These are phyloP conservation scores for Schizophyllum commune DNA, from an alignment of 1,284 basidiomycete genomes.

Conservation along the genomic window DNA sequence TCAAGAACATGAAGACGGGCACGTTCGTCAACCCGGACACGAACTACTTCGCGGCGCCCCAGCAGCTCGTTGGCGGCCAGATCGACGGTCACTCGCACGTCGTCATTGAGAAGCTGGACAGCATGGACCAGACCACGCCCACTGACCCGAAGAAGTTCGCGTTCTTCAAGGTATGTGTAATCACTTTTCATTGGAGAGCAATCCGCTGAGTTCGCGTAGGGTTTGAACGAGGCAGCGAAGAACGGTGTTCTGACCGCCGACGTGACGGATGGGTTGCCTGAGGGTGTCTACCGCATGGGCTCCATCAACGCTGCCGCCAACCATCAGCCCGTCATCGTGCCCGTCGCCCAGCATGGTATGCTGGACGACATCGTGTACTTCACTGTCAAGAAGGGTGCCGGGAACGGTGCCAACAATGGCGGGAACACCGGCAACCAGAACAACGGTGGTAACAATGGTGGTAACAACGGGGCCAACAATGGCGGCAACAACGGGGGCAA, in stretches of 20 bases:
- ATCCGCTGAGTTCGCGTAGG: constrained; percentile 25
- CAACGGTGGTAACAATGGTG: background rate
- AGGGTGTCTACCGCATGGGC: constrained; percentile 49
- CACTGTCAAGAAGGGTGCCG: background rate
- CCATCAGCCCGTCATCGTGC: constrained; percentile 51
- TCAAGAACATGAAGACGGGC: constrained; percentile 37
- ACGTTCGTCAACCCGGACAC: constrained; percentile 44
- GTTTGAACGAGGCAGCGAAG: constrained; percentile 14
- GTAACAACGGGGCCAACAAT: background rate
- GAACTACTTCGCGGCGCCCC: constrained; percentile 52
- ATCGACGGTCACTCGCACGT: constrained; percentile 60
- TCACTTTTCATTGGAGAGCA: constrained; percentile 30
- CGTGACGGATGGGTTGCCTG: constrained; percentile 53
- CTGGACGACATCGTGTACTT: constrained; percentile 61
- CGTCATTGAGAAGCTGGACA: constrained; percentile 49
- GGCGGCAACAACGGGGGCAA: background rate
- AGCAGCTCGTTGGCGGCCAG: constrained; percentile 44
- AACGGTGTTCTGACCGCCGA: constrained; percentile 45
- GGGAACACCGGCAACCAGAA: background rate
- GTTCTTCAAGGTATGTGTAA: constrained; percentile 54
- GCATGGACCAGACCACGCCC: constrained; percentile 43
- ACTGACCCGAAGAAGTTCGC: constrained; percentile 52
- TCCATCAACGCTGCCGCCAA: constrained; percentile 47
- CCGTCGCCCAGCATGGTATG: constrained; percentile 50
- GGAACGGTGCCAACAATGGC: background rate